A percentile compares a stretch with the other conserved stretches of the same genome.
Conservation (phyloP, 1,139 yeast species). For the Scheffersomyces illinoinensis region DNA sequence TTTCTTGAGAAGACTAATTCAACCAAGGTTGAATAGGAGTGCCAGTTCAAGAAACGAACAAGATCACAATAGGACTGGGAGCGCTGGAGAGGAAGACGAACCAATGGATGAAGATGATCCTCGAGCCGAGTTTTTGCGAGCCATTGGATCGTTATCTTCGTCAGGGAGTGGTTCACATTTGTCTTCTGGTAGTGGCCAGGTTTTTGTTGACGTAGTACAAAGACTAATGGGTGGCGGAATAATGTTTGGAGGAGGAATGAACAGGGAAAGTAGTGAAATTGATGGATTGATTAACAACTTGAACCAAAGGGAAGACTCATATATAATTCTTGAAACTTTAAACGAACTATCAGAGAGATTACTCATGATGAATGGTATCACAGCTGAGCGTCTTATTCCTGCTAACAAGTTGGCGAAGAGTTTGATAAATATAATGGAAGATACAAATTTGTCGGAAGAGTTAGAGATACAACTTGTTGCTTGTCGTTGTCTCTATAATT, state of each 20-base stretch:
- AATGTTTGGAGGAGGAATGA: constrained; percentile 30
- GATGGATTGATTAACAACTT: constrained; percentile 43
- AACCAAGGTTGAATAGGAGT: constrained; percentile 3
- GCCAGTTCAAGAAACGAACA: background rate
- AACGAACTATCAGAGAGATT: constrained; percentile 64
- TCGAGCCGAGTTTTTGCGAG: constrained; percentile 29
- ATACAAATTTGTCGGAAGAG: constrained; percentile 60
- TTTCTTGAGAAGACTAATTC: constrained; percentile 24
- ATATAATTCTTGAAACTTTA: constrained; percentile 53
- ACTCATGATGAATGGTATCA: constrained; percentile 65
- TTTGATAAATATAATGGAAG: constrained; percentile 59
- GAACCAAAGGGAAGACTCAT: constrained; percentile 47
- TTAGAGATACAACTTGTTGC: constrained; percentile 81
- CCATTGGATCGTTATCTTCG: constrained; percentile 24
- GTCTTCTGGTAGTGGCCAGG: constrained; percentile 10
- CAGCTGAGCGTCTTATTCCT: constrained; percentile 68
- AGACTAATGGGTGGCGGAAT: constrained; percentile 37
- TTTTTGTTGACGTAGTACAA: constrained; percentile 39
- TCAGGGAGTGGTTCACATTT: constrained; percentile 1
- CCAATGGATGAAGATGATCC: constrained; percentile 24
- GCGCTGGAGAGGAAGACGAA: constrained; percentile 7
- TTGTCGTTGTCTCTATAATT: constrained; percentile 80
- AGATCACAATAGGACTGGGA: background rate
- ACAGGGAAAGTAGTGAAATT: constrained; percentile 31
- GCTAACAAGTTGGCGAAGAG: constrained; percentile 55